phyloP scores from a whole-genome alignment of 2,329 filamentous ascomycete species.

The Aurifilum marmelostoma region DNA sequence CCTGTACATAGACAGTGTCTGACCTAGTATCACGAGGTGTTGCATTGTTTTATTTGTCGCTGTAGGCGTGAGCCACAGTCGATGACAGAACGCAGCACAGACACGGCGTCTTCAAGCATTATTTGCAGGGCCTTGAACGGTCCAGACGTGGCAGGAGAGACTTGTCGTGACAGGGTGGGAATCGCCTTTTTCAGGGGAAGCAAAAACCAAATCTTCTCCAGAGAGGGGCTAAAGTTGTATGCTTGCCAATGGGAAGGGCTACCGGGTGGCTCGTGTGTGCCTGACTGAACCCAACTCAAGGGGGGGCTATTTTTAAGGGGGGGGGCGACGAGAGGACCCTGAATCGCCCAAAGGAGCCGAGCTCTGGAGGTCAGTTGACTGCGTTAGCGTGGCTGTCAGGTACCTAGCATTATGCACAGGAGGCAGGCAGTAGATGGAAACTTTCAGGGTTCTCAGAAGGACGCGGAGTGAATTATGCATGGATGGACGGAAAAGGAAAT shows the following conservation, averaged over 20 bases:
- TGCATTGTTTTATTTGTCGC: not conserved
- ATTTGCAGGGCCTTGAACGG: too few relatives aligned
- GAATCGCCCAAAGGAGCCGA: conserved; percentile 5
- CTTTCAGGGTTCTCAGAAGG: not conserved
- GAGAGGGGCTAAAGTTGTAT: not conserved
- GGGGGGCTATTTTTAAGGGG: not conserved
- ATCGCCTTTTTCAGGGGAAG: too few relatives aligned
- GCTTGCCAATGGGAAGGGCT: conserved; percentile 22
- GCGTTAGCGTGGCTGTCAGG: conserved; percentile 18
- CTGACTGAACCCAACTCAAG: conserved; percentile 14
- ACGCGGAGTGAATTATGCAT: not conserved
- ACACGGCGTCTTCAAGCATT: not conserved
- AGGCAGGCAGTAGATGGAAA: not conserved
- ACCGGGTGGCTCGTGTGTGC: conserved; percentile 8
- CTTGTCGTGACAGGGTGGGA: not conserved
- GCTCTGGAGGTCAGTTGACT: conserved; percentile 10
- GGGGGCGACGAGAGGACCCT: conserved; percentile 1
- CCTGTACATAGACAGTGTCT: not conserved
- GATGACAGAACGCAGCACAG: not conserved
- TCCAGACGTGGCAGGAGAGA: not conserved
- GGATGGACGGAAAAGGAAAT: not conserved
- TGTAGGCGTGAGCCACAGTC: not conserved
- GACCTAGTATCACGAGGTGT: not conserved
- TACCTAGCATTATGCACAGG: not conserved
- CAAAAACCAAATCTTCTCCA: not conserved